These are phyloP conservation scores for Mrakia blollopis DNA, from an alignment of 768 basidiomycete species.

Conservation along the genomic window DNA sequence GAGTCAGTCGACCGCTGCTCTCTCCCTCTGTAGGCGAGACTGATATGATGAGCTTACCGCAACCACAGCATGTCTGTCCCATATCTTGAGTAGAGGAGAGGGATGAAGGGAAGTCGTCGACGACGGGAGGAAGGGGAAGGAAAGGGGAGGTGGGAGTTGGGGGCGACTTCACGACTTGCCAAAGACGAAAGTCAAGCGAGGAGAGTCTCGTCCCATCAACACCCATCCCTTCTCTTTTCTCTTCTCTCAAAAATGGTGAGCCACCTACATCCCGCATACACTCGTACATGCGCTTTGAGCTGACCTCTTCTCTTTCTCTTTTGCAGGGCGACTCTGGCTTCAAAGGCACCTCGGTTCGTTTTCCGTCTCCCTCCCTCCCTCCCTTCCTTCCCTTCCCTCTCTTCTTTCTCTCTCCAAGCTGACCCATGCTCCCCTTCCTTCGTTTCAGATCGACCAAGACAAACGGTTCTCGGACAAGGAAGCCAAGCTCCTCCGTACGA, in stretches of 20 bases:
- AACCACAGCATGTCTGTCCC: conserved; percentile 32
- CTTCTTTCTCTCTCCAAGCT: background rate
- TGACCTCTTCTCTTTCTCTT: background rate
- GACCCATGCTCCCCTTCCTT: background rate
- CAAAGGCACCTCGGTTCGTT: conserved; percentile 19
- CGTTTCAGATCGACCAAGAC: conserved; percentile 54
- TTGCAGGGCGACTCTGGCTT: conserved; percentile 14
- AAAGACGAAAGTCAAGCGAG: background rate
- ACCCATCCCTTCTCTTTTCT: background rate
- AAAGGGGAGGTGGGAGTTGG: background rate
- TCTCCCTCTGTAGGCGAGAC: no score
- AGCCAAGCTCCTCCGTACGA: conserved; percentile 73
- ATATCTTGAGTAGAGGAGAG: background rate
- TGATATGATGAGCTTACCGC: conserved; percentile 7
- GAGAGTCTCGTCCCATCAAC: background rate
- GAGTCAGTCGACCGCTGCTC: background rate
- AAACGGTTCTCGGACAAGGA: conserved; percentile 94
- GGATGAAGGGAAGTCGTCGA: background rate
- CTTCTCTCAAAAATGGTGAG: background rate
- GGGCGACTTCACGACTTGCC: background rate
- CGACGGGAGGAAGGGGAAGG: background rate
- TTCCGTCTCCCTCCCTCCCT: background rate
- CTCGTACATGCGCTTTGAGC: background rate
- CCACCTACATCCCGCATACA: background rate
- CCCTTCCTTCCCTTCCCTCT: background rate